A percentile compares a stretch with the other conserved stretches of the same genome.
phyloP scores from a whole-genome alignment of 768 basidiomycete genomes.

The Infundibulicybe gibba region DNA sequence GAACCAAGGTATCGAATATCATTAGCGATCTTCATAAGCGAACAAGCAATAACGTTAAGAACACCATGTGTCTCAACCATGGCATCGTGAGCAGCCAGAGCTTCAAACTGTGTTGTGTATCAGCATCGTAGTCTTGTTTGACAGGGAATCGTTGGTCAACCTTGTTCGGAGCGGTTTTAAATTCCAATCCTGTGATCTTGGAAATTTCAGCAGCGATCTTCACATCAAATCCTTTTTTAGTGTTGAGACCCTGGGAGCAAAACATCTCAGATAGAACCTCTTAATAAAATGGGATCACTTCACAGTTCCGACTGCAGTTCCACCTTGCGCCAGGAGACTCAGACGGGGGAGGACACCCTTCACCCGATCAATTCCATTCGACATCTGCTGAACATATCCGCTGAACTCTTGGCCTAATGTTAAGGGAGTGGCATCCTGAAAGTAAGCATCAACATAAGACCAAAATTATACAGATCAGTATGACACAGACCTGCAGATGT shows the following conservation, averaged over 20 bases:
- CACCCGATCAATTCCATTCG: constrained; percentile 85
- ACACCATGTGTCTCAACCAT: constrained; percentile 97
- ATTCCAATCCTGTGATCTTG: constrained; percentile 84
- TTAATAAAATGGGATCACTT: constrained; percentile 21
- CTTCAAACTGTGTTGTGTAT: constrained; percentile 72
- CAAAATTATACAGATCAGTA: not conserved
- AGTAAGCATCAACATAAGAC: constrained; percentile 3
- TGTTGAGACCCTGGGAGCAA: constrained; percentile 91
- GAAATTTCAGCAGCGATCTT: constrained; percentile 91
- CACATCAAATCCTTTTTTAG: constrained; percentile 93
- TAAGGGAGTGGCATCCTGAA: constrained; percentile 92
- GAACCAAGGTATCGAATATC: constrained; percentile 98
- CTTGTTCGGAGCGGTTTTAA: constrained; percentile 98
- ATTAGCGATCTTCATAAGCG: constrained; percentile 99
- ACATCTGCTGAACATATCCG: constrained; percentile 93
- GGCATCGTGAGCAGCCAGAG: constrained; percentile 96
- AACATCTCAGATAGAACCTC: constrained; percentile 4
- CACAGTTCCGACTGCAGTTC: constrained; percentile 97
- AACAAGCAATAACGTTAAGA: constrained; percentile 93
- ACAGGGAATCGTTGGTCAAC: constrained; percentile 26
- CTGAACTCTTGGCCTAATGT: constrained; percentile 99
- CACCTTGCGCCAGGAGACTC: constrained; percentile 91
- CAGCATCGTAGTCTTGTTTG: too few relatives aligned
- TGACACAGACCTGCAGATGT: constrained; percentile 69
- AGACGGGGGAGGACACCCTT: constrained; percentile 81